Evolutionary conservation across 257 asterid genomes (phyloP).

Genomic region (Cinchona pubescens): DNA sequence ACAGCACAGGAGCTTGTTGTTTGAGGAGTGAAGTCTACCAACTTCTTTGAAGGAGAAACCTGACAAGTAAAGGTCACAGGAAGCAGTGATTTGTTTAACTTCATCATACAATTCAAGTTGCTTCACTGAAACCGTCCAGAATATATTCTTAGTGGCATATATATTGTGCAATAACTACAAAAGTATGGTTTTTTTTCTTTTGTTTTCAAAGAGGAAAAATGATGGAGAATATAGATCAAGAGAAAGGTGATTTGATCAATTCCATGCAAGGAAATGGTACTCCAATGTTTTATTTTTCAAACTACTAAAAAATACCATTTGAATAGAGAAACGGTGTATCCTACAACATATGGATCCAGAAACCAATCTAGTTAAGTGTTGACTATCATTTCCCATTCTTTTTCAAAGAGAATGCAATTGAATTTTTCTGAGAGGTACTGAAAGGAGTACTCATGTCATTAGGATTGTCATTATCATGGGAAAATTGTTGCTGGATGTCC

Average conservation of each 20-base stretch:
- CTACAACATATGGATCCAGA: neutral
- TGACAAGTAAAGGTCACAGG: constrained; percentile 19
- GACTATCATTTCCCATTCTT: no score
- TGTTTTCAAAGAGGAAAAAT: no score
- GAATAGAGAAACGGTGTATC: no score
- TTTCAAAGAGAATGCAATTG: constrained; percentile 10
- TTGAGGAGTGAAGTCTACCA: constrained; percentile 26
- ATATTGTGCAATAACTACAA: no score
- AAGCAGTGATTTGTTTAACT: neutral
- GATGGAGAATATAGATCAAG: no score
- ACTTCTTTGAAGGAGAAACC: constrained; percentile 31
- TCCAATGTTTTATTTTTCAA: neutral
- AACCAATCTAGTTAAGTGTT: neutral
- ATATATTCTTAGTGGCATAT: no score
- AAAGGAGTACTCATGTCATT: constrained; percentile 15
- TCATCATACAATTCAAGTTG: no score
- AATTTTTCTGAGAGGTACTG: constrained; percentile 10
- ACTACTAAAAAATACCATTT: no score
- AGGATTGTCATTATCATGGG: no score
- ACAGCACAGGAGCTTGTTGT: constrained; percentile 43
- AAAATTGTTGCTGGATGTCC: constrained; percentile 24
- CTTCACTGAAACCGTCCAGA: no score
- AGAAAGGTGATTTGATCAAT: neutral
- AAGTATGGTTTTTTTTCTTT: no score
- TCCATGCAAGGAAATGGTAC: neutral